Evolutionary conservation across 345 rosid genomes (phyloP), one percentile per base, ranked within the genome.

Genomic region (Jatropha curcas): DNA sequence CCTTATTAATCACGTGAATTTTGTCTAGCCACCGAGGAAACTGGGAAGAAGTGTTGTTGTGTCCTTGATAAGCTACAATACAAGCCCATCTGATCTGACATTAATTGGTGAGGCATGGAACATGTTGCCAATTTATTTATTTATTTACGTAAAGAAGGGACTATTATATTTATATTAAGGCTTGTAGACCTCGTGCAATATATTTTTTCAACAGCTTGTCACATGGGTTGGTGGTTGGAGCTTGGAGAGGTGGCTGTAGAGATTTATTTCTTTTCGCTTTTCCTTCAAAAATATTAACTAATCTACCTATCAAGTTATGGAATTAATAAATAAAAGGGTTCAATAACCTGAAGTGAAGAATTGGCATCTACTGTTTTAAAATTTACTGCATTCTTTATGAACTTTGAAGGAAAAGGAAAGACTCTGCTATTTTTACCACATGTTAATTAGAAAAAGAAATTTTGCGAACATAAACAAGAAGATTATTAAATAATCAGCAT

Each of bases 141-240:
- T n/a, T n/a, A n/a, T n/a, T n/a, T n/a, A n/a, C n/a, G 58, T 41
- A 71, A 79, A 60, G 65, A 39, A 69, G 53, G n/a, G 58, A 39
- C 28, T 30, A n/a, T n/a, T n/a, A n/a, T n/a, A n/a, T n/a, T n/a
- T n/a, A n/a, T 24, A 65, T 5, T 12, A 37, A 35, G 64, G 16
- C 37, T 0, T n/a, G 57, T 55, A 19, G 8, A 11, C 19, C 50
- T 46, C 17, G 4, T 16, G 64, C 63, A 7, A 37, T 73, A 27
- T 65, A 31, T 62, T 65, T 81, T 4, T 81, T 4, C 13, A 62
- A 25, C 80, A 64, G 61, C 61, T 77, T 22, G 10, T 86, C 89
- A 86, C 89, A 80, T 82, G 87, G 86, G 76, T 45, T 56, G 65
- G 71, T 61, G 46, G 81, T 67, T 68, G 62, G 34, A n/a, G n/a